Evolutionary conservation across 371 early-diverging fungal species (phyloP).

Genomic region (Mortierella sp.): DNA sequence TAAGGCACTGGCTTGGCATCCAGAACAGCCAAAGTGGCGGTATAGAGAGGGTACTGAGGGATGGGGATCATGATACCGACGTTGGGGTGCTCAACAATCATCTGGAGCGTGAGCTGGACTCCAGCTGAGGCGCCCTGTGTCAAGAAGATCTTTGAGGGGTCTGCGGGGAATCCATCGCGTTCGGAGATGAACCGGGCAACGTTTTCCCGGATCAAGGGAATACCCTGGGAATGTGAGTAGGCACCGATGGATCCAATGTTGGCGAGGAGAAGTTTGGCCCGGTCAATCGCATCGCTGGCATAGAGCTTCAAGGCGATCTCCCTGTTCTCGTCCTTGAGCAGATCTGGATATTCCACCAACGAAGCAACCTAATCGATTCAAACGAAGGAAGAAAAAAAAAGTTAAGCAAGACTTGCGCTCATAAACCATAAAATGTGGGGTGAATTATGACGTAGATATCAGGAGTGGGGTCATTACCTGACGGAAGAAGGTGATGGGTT

Average conservation of each 20-base stretch:
- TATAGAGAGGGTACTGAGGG: conserved; percentile 98
- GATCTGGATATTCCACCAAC: conserved; percentile 89
- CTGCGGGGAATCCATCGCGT: conserved; percentile 90
- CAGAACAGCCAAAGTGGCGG: conserved; percentile 91
- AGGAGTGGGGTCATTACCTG: conserved; percentile 70
- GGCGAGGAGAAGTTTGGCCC: conserved; percentile 80
- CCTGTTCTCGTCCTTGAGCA: conserved; percentile 73
- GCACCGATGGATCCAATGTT: conserved; percentile 88
- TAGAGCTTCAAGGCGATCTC: conserved; percentile 67
- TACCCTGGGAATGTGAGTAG: conserved; percentile 96
- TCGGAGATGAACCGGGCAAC: conserved; percentile 88
- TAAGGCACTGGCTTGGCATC: conserved; percentile 92
- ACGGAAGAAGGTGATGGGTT: conserved; percentile 97
- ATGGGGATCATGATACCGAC: conserved; percentile 98
- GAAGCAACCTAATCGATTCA: conserved; percentile 76
- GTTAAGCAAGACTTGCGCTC: neutral
- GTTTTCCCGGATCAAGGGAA: conserved; percentile 83
- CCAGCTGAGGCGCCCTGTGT: conserved; percentile 93
- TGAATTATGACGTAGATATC: neutral
- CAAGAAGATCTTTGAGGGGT: conserved; percentile 90
- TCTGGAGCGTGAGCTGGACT: conserved; percentile 89
- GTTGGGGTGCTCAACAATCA: conserved; percentile 80
- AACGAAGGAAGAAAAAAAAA: neutral
- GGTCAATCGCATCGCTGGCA: conserved; percentile 91
- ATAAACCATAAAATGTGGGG: neutral